These are phyloP conservation scores for Mycocentrospora acerina DNA, from an alignment of 2,329 filamentous ascomycete genomes.

Conservation along the genomic window DNA sequence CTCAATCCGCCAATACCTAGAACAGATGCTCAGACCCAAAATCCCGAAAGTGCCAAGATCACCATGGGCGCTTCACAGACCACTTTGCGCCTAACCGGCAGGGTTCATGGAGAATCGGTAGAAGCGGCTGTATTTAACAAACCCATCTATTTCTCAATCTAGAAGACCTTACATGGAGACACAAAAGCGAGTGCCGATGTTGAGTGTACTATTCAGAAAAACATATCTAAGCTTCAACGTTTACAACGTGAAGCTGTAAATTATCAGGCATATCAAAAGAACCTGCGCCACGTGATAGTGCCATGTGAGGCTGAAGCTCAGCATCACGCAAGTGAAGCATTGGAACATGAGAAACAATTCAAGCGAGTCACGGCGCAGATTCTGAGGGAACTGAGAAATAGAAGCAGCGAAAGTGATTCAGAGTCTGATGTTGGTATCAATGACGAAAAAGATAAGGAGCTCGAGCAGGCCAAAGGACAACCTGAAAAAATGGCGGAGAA, in stretches of 20 bases:
- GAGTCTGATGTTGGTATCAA: too few species aligned
- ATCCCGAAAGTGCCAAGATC: conserved; percentile 31
- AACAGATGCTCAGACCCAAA: conserved; percentile 22
- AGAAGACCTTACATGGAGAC: too few species aligned
- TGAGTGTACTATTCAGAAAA: conserved; percentile 1
- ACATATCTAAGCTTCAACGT: conserved; percentile 7
- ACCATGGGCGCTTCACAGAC: neutral
- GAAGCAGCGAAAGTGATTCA: too few species aligned
- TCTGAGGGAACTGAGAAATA: conserved; percentile 1
- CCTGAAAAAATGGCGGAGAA: too few species aligned
- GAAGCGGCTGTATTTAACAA: neutral
- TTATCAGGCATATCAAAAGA: conserved; percentile 36
- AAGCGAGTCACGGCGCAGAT: conserved; percentile 7
- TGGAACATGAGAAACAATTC: conserved; percentile 6
- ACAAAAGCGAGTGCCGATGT: too few species aligned
- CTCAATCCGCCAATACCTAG: conserved; percentile 3
- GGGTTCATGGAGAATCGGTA: neutral
- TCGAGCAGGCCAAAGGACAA: neutral
- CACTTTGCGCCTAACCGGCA: neutral
- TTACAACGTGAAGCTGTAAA: too few species aligned
- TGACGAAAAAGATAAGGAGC: too few species aligned
- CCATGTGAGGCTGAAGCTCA: conserved; percentile 11
- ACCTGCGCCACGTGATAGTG: conserved; percentile 17
- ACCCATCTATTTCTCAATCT: too few species aligned
- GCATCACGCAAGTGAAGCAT: conserved; percentile 1